Conservation (phyloP, 768 basidiomycete genomes). For the Agaricus blazei region DNA sequence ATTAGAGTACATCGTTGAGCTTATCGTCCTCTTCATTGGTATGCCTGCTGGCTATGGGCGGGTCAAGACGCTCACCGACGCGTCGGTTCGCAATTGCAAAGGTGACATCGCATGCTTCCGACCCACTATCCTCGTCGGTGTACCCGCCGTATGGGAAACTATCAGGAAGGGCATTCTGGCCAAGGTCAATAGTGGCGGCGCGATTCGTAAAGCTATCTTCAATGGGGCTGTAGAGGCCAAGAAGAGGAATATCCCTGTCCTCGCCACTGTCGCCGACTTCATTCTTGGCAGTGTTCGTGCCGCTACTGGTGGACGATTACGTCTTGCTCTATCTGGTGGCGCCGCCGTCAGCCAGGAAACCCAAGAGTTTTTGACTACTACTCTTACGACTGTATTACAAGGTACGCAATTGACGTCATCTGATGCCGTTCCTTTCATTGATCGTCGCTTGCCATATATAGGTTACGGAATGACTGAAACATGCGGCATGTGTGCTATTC, state of each 20-base stretch:
- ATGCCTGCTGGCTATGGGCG: slow-evolving; percentile 85
- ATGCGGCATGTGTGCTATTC: slow-evolving; percentile 82
- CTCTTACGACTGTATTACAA: slow-evolving; percentile 81
- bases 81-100: slow-evolving; percentile 78
- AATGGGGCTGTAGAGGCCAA: slow-evolving; percentile 73
- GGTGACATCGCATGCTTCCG: slow-evolving; percentile 83
- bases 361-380: slow-evolving; percentile 82
- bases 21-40: slow-evolving; percentile 68
- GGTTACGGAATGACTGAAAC: slow-evolving; percentile 98
- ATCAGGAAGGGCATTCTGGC: slow-evolving; percentile 91
- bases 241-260: slow-evolving; percentile 60
- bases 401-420: slow-evolving; percentile 41
- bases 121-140: slow-evolving; percentile 90
- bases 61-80: slow-evolving; percentile 94
- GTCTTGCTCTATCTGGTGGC: slow-evolving; percentile 79
- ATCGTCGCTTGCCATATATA: slow-evolving; percentile 18
- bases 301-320: slow-evolving; percentile 84
- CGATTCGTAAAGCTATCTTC: slow-evolving; percentile 73
- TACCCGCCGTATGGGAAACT: slow-evolving; percentile 95
- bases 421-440: no score
- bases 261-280: slow-evolving; percentile 69
- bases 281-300: slow-evolving; percentile 74
- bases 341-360: slow-evolving; percentile 83
- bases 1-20: slow-evolving; percentile 92
- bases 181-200: slow-evolving; percentile 69